Conservation (phyloP, 2,329 filamentous ascomycete genomes). For the Scedosporium minutisporum region DNA sequence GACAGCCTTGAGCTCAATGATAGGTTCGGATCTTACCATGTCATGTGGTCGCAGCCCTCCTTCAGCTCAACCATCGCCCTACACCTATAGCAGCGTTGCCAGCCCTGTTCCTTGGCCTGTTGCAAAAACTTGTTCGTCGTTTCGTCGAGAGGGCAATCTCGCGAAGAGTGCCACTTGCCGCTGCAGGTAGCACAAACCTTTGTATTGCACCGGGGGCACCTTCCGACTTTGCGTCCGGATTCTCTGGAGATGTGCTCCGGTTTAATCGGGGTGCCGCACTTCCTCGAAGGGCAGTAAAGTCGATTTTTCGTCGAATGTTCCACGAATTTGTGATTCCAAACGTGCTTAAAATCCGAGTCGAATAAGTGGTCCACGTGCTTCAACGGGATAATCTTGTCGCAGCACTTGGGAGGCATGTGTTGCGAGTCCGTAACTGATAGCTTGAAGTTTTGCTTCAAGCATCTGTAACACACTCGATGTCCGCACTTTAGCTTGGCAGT, state of each 20-base stretch:
- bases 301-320: constrained; percentile 67
- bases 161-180: constrained; percentile 59
- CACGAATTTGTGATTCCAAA: constrained; percentile 72
- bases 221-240: constrained; percentile 54
- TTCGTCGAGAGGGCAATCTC: constrained; percentile 63
- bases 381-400: constrained; percentile 64
- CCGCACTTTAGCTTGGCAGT: constrained; percentile 66
- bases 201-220: constrained; percentile 61
- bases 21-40: constrained; percentile 48
- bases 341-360: constrained; percentile 61
- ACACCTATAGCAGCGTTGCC: constrained; percentile 69
- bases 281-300: constrained; percentile 64
- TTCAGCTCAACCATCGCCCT: constrained; percentile 65
- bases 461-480: constrained; percentile 72
- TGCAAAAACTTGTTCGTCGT: constrained; percentile 51
- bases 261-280: constrained; percentile 73
- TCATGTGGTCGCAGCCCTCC: constrained; percentile 84
- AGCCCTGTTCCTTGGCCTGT: constrained; percentile 57
- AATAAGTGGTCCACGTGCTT: constrained; percentile 71
- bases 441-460: constrained; percentile 64
- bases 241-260: constrained; percentile 55
- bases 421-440: constrained; percentile 67
- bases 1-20: neutral
- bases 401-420: constrained; percentile 81
- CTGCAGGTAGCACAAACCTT: constrained; percentile 69